phyloP scores from a whole-genome alignment of 1,284 basidiomycete species.

The Puccinia brachypodii region DNA sequence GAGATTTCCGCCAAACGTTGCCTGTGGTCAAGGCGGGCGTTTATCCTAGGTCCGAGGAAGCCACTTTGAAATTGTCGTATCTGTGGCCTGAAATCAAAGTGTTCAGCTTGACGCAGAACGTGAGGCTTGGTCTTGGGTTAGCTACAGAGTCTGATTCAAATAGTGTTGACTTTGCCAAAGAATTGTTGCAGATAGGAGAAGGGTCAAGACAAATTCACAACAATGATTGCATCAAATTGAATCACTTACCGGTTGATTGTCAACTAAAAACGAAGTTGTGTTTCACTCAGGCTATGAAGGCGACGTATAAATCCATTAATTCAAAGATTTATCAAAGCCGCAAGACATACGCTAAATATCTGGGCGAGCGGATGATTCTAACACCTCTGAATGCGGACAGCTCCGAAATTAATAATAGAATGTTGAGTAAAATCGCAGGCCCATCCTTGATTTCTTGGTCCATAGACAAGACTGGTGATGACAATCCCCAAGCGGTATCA shows the following conservation, averaged over 20 bases:
- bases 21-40: neutral
- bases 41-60: neutral
- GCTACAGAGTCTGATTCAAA: neutral
- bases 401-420: neutral
- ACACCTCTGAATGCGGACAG: neutral
- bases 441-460: neutral
- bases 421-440: neutral
- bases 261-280: neutral
- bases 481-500: neutral
- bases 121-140: neutral
- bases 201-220: neutral
- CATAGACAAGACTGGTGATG: neutral
- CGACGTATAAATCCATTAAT: neutral
- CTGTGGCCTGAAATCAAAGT: neutral
- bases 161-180: neutral
- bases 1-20: slow-evolving; percentile 23
- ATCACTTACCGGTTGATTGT: neutral
- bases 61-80: neutral
- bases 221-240: no score
- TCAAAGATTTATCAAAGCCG: neutral
- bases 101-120: neutral
- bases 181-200: neutral
- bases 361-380: neutral
- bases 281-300: no score
- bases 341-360: neutral